A percentile compares a stretch with the other conserved stretches of the same genome.
Conservation (phyloP, 2,329 filamentous ascomycete species). For the Falciphora oryzae region DNA sequence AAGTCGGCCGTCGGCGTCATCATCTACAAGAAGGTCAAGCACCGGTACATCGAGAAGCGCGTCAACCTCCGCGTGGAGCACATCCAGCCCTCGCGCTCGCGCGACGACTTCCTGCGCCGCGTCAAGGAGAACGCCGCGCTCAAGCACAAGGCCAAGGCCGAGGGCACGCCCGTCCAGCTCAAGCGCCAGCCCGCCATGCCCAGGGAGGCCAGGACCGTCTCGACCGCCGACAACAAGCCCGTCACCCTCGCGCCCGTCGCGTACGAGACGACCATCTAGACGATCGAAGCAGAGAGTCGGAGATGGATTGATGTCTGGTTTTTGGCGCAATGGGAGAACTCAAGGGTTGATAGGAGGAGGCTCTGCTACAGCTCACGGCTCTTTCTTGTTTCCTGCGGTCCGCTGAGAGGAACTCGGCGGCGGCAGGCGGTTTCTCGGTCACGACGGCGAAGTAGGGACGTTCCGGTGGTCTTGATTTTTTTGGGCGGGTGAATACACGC, state of each 20-base stretch:
- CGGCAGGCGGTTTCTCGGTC: background rate
- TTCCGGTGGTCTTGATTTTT: background rate
- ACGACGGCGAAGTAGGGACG: background rate
- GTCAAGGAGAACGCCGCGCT: slow-evolving; percentile 94
- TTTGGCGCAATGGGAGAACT: background rate
- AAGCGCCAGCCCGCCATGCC: slow-evolving; percentile 85
- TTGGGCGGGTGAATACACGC: background rate
- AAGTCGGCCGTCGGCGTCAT: slow-evolving; percentile 97
- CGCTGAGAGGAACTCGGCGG: background rate
- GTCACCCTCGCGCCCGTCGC: slow-evolving; percentile 42
- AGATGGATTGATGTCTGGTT: background rate
- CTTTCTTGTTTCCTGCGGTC: background rate
- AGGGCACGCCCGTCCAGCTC: slow-evolving; percentile 80
- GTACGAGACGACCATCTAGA: slow-evolving; percentile 98
- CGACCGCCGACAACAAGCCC: slow-evolving; percentile 23
- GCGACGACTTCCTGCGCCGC: slow-evolving; percentile 92
- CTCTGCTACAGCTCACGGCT: background rate
- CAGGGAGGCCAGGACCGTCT: slow-evolving; percentile 64
- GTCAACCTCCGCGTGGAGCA: slow-evolving; percentile 99
- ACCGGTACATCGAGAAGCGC: slow-evolving; percentile 99
- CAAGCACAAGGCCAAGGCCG: slow-evolving; percentile 88
- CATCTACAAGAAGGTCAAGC: slow-evolving; percentile 99
- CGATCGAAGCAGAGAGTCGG: background rate
- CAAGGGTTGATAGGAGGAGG: background rate
- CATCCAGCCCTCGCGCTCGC: slow-evolving; percentile 87